phyloP scores from a whole-genome alignment of 495 filamentous ascomycete genomes.

The Penicillium egyptiacum region DNA sequence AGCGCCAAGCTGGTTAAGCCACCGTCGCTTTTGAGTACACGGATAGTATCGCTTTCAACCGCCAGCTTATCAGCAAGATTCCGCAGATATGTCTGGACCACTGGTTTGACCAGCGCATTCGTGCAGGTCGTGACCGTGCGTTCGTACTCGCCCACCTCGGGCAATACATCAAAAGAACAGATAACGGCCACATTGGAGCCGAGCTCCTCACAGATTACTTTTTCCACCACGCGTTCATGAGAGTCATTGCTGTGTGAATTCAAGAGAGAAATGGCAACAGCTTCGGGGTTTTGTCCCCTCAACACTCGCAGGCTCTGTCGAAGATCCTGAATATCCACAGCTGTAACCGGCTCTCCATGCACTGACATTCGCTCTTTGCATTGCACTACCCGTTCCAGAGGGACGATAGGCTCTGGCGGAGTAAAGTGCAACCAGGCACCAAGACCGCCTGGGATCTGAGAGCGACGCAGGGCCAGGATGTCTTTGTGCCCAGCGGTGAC shows the following conservation, averaged over 20 bases:
- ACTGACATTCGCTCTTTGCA: constrained; percentile 49
- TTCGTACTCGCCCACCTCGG: constrained; percentile 54
- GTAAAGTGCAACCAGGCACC: constrained; percentile 50
- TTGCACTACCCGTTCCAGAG: constrained; percentile 49
- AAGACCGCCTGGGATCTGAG: constrained; percentile 50
- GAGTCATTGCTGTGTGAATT: constrained; percentile 48
- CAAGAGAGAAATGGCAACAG: constrained; percentile 48
- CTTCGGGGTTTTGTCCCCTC: constrained; percentile 39
- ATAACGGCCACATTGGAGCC: constrained; percentile 40
- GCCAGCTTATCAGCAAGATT: constrained; percentile 39
- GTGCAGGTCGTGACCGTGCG: constrained; percentile 52
- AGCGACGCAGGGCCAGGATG: constrained; percentile 42
- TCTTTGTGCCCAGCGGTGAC: constrained; percentile 46
- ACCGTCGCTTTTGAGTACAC: constrained; percentile 52
- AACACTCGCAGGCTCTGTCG: constrained; percentile 31
- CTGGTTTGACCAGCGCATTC: constrained; percentile 51
- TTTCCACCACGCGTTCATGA: constrained; percentile 42
- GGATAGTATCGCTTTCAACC: constrained; percentile 41
- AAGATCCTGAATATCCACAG: constrained; percentile 41
- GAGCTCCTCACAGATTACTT: constrained; percentile 38
- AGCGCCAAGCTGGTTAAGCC: constrained; percentile 46
- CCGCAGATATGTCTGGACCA: constrained; percentile 45
- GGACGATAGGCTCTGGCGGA: constrained; percentile 50
- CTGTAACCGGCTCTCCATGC: constrained; percentile 39
- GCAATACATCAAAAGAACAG: constrained; percentile 47